phyloP scores from a whole-genome alignment of 2,329 filamentous ascomycete species.

The Periconia sp. region DNA sequence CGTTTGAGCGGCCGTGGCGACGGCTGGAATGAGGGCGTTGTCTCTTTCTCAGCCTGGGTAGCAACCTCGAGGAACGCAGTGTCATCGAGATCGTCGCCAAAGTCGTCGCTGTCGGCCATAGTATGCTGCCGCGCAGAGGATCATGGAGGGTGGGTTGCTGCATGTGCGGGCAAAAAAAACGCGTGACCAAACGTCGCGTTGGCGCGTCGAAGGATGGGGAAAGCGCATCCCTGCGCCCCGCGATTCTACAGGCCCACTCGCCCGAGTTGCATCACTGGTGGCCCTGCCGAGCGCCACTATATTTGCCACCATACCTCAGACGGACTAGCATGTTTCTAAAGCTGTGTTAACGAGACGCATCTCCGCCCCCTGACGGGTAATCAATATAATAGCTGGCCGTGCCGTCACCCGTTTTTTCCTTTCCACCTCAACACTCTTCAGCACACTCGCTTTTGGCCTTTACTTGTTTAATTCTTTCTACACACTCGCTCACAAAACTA shows the following conservation, averaged over 20 bases:
- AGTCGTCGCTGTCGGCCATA: slow-evolving; percentile 58
- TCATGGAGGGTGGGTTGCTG: slow-evolving; percentile 12
- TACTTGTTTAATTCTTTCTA: slow-evolving; percentile 12
- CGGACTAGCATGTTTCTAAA: too few species aligned
- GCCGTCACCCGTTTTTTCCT: slow-evolving; percentile 6
- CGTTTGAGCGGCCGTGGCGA: slow-evolving; percentile 47
- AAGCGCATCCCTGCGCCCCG: slow-evolving; percentile 23
- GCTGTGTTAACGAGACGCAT: too few species aligned
- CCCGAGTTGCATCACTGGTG: slow-evolving; percentile 25
- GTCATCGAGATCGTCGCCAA: slow-evolving; percentile 68
- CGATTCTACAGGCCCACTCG: slow-evolving; percentile 17
- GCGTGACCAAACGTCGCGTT: slow-evolving; percentile 33
- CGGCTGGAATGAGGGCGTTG: slow-evolving; percentile 36
- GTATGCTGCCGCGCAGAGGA: slow-evolving; percentile 4
- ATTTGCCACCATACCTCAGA: too few species aligned
- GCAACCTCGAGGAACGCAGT: slow-evolving; percentile 69
- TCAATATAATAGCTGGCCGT: slow-evolving; percentile 8
- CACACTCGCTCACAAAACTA: slow-evolving; percentile 25
- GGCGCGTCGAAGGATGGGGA: slow-evolving; percentile 18
- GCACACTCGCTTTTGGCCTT: slow-evolving; percentile 22
- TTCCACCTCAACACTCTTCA: slow-evolving; percentile 26
- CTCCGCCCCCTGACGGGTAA: slow-evolving; percentile 5
- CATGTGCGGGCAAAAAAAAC: slow-evolving; percentile 20
- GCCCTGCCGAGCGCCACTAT: too few species aligned
- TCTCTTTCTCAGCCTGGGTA: slow-evolving; percentile 54